Evolutionary conservation across 371 early-diverging fungal species (phyloP).

Genomic region (Apophysomyces ossiformis): DNA sequence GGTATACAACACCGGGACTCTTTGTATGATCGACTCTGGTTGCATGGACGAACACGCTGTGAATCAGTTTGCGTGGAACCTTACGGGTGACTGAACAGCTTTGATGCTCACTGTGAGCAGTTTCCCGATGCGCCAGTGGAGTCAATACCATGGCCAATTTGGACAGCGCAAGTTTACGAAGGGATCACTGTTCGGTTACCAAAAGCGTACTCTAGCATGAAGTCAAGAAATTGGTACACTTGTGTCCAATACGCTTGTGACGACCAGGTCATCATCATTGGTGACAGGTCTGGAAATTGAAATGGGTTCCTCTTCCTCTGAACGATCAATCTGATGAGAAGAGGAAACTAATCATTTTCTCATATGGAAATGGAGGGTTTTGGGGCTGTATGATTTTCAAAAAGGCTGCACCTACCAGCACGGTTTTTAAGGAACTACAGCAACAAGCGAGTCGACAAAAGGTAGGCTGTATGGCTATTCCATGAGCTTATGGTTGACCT

Average conservation of each 20-base stretch:
- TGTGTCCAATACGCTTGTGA: conserved; percentile 1
- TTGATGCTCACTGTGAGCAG: conserved; percentile 20
- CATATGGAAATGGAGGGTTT: too few species aligned
- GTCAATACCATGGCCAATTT: neutral
- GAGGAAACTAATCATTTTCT: too few species aligned
- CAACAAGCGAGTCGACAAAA: too few species aligned
- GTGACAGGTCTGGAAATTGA: neutral
- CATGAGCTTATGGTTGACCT: too few species aligned
- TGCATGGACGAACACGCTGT: conserved; percentile 15
- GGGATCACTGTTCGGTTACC: neutral
- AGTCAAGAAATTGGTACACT: neutral
- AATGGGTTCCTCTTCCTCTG: neutral
- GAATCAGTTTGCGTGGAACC: conserved; percentile 22
- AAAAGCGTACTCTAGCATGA: neutral
- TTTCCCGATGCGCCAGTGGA: neutral
- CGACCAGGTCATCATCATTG: neutral
- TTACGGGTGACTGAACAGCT: conserved; percentile 23
- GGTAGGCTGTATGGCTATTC: too few species aligned
- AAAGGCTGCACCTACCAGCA: too few species aligned
- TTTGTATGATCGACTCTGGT: conserved; percentile 21
- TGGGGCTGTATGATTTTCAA: too few species aligned
- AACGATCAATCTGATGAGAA: too few species aligned
- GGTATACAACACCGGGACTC: conserved; percentile 22
- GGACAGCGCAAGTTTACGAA: neutral
- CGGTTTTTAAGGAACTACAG: too few species aligned